Base-by-base conservation (phyloP, 2,329 filamentous ascomycete genomes). In the Fusarium musae region DNA sequence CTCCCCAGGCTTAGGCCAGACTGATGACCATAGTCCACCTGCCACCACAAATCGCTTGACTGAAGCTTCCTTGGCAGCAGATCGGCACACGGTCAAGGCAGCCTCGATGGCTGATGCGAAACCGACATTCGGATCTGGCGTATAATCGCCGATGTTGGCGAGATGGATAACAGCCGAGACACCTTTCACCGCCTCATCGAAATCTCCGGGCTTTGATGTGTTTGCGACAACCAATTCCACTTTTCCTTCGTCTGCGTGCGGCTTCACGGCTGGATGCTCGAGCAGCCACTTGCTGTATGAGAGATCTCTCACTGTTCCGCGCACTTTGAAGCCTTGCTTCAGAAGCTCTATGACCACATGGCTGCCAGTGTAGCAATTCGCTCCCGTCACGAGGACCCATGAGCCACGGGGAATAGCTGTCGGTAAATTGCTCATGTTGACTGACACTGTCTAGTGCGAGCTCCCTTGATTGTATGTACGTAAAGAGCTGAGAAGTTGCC, bases 311-410 rank as follows among this genome's bases (percentile, higher is more conserved):
- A 77, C 75, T 6, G 70, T 70, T 2, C 75, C 75, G 1, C 75
- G 74, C 5, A 77, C 75, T 9, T 77, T 75, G 44, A 68, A 77
- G 1, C 63, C 75, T 13, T 63, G 67, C 9, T 63, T 75, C 3
- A 77, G 49, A 1, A 77, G 43, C 26, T 77, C 75, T 6, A 68
- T 75, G 0, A 70, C 70, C 16, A 77, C 68, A 34, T 77, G 75
- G 30, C 74, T 68, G 3, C 72, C 75, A 0, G 67, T 77, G 49
- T 77, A 63, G 12, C 75, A 66, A 17, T 74, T 77, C 3, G 72
- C 74, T 56, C 60, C 75, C 3, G 70, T 75, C 6, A 77, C 74
- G 13, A 77, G 70, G 17, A 77, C 60, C 72, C 72, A 74, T 12
- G 75, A 77, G 4, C 70, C 72, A 21, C 57, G n/a, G 5, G 74